Evolutionary conservation across 1,284 basidiomycete species (phyloP), one percentile per base, ranked within the genome.

Genomic region (Heterobasidion irregulare): DNA sequence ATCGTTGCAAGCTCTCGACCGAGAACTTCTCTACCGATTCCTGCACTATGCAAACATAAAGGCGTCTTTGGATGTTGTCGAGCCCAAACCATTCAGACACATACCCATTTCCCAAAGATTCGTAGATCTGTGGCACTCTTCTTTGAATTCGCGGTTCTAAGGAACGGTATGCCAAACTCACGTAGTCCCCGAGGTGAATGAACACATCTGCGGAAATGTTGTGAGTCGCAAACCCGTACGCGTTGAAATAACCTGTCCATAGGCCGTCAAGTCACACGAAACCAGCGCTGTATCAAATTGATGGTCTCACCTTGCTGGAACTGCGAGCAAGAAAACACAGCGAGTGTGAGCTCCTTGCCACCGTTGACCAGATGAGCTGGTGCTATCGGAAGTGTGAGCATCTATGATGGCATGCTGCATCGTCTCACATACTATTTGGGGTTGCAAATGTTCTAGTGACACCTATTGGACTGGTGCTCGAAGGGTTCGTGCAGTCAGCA

Each of bases 121-220:
- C 78, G 57, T 81, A 81, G 34, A 79, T 78, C 75, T 78, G 32
- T 16, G 46, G 46, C 18, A 16, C 10, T 43, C 44, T 6, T 19
- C 32, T 9, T 8, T 36, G 33, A 16, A 32, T 19, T 4, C 9
- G 15, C 13, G 10, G 41, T 47, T 12, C 38, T 12, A 41, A n/a
- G 10, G 38, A 41, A n/a, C 10, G 12, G 4, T 41, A n/a, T n/a
- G 38, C 38, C 51, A 26, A 38, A 64, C 74, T 26, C 56, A 80
- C 81, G 66, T 85, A 86, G 67, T 85, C 83, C 12, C 83, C 84
- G 32, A 86, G 72, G 62, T 86, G 84, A 47, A 85, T 64, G 57
- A 82, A 83, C 50, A 82, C 69, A 61, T 86, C 83, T 2, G 81
- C 74, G 32, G 73, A 72, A 10, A 79, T 77, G 59, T 82, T 79